These are phyloP conservation scores for Camelina laxa DNA, from an alignment of 345 rosid genomes.

Conservation along the genomic window DNA sequence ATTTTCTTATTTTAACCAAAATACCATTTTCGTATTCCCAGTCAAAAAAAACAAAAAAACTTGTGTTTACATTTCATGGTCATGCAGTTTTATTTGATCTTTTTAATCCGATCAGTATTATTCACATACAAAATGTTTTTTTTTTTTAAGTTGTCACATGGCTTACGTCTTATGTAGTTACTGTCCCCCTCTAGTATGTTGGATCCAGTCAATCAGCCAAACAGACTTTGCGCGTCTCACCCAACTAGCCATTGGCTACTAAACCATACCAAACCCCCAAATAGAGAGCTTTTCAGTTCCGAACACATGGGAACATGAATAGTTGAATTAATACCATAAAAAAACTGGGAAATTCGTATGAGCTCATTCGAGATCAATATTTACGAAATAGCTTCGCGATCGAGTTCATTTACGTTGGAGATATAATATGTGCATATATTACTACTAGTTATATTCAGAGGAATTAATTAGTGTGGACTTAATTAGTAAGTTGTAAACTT, in stretches of 20 bases:
- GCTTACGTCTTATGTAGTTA: not conserved
- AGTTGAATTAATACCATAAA: not conserved
- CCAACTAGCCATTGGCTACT: not conserved
- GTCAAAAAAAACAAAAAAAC: too few relatives aligned
- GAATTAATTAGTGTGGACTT: conserved; percentile 1
- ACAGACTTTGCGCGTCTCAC: not conserved
- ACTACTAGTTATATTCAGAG: not conserved
- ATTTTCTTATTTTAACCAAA: not conserved
- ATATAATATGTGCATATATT: not conserved
- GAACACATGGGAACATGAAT: conserved; percentile 14
- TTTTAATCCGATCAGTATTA: not conserved
- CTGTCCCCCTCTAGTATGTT: not conserved
- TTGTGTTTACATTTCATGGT: not conserved
- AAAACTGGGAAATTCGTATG: not conserved
- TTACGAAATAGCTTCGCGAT: not conserved
- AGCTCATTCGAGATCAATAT: not conserved
- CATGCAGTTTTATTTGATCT: not conserved
- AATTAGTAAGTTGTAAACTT: conserved; percentile 1
- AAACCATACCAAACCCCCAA: not conserved
- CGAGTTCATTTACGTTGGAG: not conserved
- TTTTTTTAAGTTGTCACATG: not conserved
- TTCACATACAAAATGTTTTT: not conserved
- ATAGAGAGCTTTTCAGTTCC: conserved; percentile 11
- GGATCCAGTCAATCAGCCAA: not conserved
- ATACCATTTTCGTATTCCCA: not conserved